Conservation (phyloP, 2,329 filamentous ascomycete genomes). For the Harringtonia aguacate region DNA sequence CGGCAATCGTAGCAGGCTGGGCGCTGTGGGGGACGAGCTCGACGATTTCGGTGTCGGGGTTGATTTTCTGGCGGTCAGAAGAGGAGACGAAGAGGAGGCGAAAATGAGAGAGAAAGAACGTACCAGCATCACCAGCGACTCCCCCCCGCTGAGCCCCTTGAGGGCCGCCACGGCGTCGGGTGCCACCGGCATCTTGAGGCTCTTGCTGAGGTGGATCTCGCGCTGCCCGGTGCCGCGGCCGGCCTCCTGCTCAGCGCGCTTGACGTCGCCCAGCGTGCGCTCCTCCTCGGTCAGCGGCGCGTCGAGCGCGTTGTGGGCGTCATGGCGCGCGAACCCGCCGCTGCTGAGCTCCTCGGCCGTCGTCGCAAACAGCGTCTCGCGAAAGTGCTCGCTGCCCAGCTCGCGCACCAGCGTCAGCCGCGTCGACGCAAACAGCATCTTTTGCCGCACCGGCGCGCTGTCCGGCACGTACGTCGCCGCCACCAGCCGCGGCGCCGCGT, state of each 20-base stretch:
- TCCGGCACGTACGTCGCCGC: slow-evolving; percentile 74
- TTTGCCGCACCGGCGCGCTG: slow-evolving; percentile 66
- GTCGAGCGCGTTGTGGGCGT: slow-evolving; percentile 51
- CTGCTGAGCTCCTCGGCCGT: slow-evolving; percentile 57
- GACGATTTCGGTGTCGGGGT: slow-evolving; percentile 57
- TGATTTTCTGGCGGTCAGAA: slow-evolving; percentile 48
- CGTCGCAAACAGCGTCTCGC: slow-evolving; percentile 65
- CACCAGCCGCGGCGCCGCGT: slow-evolving; percentile 45
- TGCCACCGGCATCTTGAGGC: slow-evolving; percentile 45
- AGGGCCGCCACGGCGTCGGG: slow-evolving; percentile 56
- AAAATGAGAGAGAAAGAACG: neutral
- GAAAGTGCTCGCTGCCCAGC: slow-evolving; percentile 68
- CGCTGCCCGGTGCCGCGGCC: slow-evolving; percentile 53
- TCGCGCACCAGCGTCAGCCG: slow-evolving; percentile 65
- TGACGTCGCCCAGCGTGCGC: slow-evolving; percentile 58
- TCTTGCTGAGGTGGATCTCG: slow-evolving; percentile 49
- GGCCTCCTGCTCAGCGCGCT: slow-evolving; percentile 64
- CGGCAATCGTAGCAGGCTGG: slow-evolving; percentile 41
- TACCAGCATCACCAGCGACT: slow-evolving; percentile 55
- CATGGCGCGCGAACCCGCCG: slow-evolving; percentile 61
- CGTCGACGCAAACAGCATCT: slow-evolving; percentile 77
- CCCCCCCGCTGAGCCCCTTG: slow-evolving; percentile 40
- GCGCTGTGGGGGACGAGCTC: slow-evolving; percentile 48
- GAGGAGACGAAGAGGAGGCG: neutral
- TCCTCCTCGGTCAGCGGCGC: slow-evolving; percentile 76